Base-by-base conservation (phyloP, 2,329 filamentous ascomycete genomes). In the Fulvia fulva region DNA sequence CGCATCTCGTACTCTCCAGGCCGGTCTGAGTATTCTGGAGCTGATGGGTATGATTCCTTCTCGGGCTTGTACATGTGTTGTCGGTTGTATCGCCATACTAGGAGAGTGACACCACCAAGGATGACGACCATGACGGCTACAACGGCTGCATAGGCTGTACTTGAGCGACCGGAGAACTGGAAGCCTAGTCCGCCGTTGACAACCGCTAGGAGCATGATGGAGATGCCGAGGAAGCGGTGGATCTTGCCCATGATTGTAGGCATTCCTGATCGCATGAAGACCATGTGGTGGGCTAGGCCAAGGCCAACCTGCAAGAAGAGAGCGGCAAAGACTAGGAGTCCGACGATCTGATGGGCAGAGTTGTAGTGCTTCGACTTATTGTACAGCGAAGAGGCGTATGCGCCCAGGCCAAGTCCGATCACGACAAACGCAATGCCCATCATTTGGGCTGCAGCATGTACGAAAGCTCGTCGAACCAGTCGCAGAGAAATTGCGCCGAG, bases 101-200 rank as follows among this genome's bases (percentile, higher is more conserved):
- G 46, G 2, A 52, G 44, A 14, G 59, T 50, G 21, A 64, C 49
- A 5, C 41, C 50, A 14, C 58, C 57, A 53, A 64, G 63, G 19
- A 65, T 55, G 28, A 67, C 47, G 6, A 49, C 58, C 56, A 65
- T 60, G 23, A 66, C 41, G 5, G 60, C 58, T 0, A 66, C 64
- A 23, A 62, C 65, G 41, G 63, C 53, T 26, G 55, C 61, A 43
- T 66, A 68, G 23, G 65, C 59, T 5, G 63, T 54, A 22, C 53
- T 55, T 3, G 54, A 44, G 54, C 81, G 80, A 14, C 79, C 72
- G 2, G 84, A 83, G 53, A 86, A 80, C 0, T 77, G 76, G 67
- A 86, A 85, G 23, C 85, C 85, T 5, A 85, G 71, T 62, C 85
- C 84, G 22, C 77, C 81, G 62, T 87, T 86, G 55, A 81, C 65